Conservation (phyloP, 2,329 filamentous ascomycete genomes). For the Didymella pinodella region DNA sequence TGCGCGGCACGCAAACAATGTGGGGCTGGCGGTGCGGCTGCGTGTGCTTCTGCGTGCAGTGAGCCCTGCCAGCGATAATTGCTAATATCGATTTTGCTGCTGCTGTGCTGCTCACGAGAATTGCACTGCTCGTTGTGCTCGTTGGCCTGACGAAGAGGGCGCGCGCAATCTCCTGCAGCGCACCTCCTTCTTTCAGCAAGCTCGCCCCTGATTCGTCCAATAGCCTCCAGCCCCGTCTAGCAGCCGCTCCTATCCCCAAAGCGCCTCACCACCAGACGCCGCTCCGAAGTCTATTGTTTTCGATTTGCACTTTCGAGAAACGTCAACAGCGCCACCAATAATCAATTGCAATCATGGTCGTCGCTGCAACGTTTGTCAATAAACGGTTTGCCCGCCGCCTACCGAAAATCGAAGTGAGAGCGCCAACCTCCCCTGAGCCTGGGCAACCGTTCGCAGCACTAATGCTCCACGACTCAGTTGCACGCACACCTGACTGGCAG, state of each 20-base stretch:
- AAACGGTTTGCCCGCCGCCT: conserved; percentile 45
- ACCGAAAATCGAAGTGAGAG: conserved; percentile 56
- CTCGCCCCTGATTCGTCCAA: conserved; percentile 27
- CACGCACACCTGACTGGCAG: conserved; percentile 84
- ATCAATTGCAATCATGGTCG: conserved; percentile 24
- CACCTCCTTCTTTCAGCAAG: conserved; percentile 31
- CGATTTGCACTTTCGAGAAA: conserved; percentile 30
- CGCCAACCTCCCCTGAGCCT: conserved; percentile 29
- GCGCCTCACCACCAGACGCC: conserved; percentile 25
- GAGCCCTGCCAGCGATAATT: conserved; percentile 12
- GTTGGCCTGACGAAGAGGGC: conserved; percentile 37
- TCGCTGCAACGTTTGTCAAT: conserved; percentile 28
- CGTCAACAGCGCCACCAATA: conserved; percentile 34
- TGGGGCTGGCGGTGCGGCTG: conserved; percentile 13
- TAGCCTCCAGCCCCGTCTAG: conserved; percentile 16
- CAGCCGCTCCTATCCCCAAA: conserved; percentile 27
- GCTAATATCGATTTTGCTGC: neutral
- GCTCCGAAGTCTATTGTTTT: conserved; percentile 26
- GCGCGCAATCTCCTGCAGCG: conserved; percentile 41
- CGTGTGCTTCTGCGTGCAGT: conserved; percentile 1
- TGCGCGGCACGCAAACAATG: conserved; percentile 13
- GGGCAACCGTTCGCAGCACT: conserved; percentile 39
- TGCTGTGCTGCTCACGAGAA: conserved; percentile 8
- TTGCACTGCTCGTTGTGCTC: conserved; percentile 8
- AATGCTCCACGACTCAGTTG: conserved; percentile 61